These are phyloP conservation scores for Chenopodium quinoa DNA, from an alignment of 148 eudicot genomes.

Conservation along the genomic window DNA sequence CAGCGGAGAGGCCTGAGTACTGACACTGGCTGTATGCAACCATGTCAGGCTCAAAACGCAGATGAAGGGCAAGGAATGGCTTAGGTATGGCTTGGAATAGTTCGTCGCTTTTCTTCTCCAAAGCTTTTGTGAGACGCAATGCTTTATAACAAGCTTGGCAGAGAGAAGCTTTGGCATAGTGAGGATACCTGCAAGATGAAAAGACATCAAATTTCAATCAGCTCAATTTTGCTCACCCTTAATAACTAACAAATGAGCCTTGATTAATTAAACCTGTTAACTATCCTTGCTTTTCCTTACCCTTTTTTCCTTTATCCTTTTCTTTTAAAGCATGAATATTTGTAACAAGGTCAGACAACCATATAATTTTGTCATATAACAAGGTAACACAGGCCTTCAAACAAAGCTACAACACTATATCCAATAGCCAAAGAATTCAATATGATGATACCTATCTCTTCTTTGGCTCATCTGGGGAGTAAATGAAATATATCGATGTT, in stretches of 20 bases:
- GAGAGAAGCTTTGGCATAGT: slow-evolving; percentile 74
- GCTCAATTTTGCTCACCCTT: not conserved
- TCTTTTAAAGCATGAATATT: not conserved
- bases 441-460: slow-evolving; percentile 68
- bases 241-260: not conserved
- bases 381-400: not conserved
- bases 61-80: slow-evolving; percentile 92
- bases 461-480: slow-evolving; percentile 99
- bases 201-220: slow-evolving; percentile 2
- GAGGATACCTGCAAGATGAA: slow-evolving; percentile 63
- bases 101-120: slow-evolving; percentile 67
- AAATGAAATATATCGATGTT: slow-evolving; percentile 87
- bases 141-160: slow-evolving; percentile 92
- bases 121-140: slow-evolving; percentile 50
- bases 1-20: slow-evolving; percentile 54
- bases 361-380: not conserved
- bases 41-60: slow-evolving; percentile 98
- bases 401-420: not conserved
- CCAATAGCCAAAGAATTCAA: not conserved
- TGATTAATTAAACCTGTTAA: not conserved
- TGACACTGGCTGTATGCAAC: slow-evolving; percentile 96
- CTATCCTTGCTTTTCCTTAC: not conserved
- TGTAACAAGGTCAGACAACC: not conserved
- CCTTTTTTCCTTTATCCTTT: not conserved
- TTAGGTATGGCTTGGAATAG: slow-evolving; percentile 88